A percentile compares a stretch with the other conserved stretches of the same genome.
Conservation (phyloP, 192 early-diverging fungal genomes). For the Dissophora globulifera region DNA sequence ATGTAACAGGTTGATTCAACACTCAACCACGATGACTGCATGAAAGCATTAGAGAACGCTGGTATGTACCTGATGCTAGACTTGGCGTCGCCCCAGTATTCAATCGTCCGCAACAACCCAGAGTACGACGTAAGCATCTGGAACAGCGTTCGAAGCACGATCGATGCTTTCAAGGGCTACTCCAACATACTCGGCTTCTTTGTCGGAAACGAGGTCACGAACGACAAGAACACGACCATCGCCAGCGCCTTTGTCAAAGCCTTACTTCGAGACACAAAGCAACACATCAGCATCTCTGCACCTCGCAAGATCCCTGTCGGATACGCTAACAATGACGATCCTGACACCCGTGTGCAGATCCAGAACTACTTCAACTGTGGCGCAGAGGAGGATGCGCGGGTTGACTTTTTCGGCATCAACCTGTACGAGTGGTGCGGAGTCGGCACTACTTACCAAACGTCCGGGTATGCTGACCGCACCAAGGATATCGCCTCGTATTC, state of each 20-base stretch:
- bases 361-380: conserved; percentile 79
- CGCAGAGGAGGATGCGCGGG: conserved; percentile 55
- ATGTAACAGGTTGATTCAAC: conserved; percentile 58
- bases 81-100: conserved; percentile 63
- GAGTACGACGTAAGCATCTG: conserved; percentile 65
- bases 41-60: conserved; percentile 68
- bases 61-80: conserved; percentile 80
- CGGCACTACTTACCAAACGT: conserved; percentile 63
- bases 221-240: conserved; percentile 63
- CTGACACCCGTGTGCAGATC: conserved; percentile 67
- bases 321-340: conserved; percentile 80
- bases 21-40: conserved; percentile 74
- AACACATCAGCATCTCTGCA: conserved; percentile 61
- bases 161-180: conserved; percentile 72
- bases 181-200: conserved; percentile 73
- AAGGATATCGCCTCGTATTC: conserved; percentile 66
- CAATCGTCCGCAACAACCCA: conserved; percentile 71
- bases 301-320: conserved; percentile 71
- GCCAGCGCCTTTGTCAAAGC: conserved; percentile 75
- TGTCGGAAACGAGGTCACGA: conserved; percentile 82
- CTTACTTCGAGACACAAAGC: conserved; percentile 70
- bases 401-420: conserved; percentile 79
- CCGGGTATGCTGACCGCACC: conserved; percentile 72
- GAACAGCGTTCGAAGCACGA: conserved; percentile 62
- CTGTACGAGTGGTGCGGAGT: conserved; percentile 80